Evolutionary conservation across 768 basidiomycete species (phyloP), one percentile per base, ranked within the genome.

Genomic region (Xanthoconium purpureum): DNA sequence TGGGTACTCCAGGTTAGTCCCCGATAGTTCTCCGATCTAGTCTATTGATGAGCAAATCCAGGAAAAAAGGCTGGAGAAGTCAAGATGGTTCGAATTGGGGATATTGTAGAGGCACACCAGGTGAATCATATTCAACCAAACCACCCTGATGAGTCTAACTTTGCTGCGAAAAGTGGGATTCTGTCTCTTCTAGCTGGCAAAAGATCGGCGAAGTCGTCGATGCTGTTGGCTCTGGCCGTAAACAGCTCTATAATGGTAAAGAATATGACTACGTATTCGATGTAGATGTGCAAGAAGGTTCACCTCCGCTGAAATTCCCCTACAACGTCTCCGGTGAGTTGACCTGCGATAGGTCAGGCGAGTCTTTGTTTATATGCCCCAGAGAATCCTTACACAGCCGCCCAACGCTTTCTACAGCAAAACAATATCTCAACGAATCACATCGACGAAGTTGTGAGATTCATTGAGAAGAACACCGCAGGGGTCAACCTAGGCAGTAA

Each of bases 211-310:
- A 95, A 63, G 95, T 98, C 6, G 94, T 95, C 5, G 97, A 97
- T 66, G 95, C 94, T 18, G 89, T 96, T 50, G 91, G 94, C 24
- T 84, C 87, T 36, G 84, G 84, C n/a, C 80, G 93, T 55, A 95
- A 91, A 72, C 91, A 95, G 72, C 79, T 97, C n/a, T 88, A 89
- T 66, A 73, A 94, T 63, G 97, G 97, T 17, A 87, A 88, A 67
- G 96, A 98, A 73, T 99, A 95, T 67, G 97, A 99, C 73, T 97
- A 97, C 66, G 96, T 99, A n/a, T 98, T 98, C 66, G 95, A 97
- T 66, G 95, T 99, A 36, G 97, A 98, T 66, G 88, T 98, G 29
- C 82, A 92, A 66, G 96, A 97, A 57, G 95, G 94, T 3, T 85
- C 84, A 15, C 95, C 96, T 12, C 87, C 95, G 8, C 77, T 98